phyloP scores from a whole-genome alignment of 192 early-diverging fungal species.

The Linnemannia hyalina region DNA sequence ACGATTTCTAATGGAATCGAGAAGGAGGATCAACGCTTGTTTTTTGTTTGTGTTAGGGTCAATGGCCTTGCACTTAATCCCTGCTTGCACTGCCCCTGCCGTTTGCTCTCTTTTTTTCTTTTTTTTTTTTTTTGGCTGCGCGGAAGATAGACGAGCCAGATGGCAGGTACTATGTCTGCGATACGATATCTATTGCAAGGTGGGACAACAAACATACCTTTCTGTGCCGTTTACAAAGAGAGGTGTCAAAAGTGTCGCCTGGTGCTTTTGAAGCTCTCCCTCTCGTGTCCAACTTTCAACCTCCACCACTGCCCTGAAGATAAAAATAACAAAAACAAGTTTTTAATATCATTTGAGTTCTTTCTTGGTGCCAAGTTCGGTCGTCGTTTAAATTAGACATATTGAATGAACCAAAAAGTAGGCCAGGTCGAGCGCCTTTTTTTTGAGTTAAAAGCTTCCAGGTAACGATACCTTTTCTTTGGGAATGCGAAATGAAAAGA shows the following conservation, averaged over 20 bases:
- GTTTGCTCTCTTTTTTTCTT: not conserved
- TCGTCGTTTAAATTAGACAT: not conserved
- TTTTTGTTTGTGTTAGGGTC: not conserved
- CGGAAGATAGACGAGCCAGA: not conserved
- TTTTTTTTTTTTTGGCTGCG: not conserved
- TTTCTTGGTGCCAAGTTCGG: not conserved
- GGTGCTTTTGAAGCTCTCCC: too few relatives aligned
- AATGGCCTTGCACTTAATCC: not conserved
- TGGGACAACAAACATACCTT: too few relatives aligned
- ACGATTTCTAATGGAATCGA: not conserved
- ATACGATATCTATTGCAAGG: not conserved
- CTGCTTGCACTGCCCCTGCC: too few relatives aligned
- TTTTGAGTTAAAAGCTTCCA: not conserved
- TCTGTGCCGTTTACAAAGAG: too few relatives aligned
- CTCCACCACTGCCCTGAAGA: slow-evolving; percentile 2
- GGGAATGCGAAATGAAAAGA: not conserved
- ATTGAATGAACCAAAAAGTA: not conserved
- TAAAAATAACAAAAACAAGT: not conserved
- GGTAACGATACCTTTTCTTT: not conserved
- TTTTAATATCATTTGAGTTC: not conserved
- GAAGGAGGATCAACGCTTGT: not conserved
- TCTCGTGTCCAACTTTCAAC: slow-evolving; percentile 1
- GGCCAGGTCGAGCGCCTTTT: not conserved
- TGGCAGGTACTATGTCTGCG: not conserved
- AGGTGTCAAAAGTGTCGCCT: too few relatives aligned